phyloP scores from a whole-genome alignment of 163 green algal genomes.

The Coccomyxa subellipsoidea region DNA sequence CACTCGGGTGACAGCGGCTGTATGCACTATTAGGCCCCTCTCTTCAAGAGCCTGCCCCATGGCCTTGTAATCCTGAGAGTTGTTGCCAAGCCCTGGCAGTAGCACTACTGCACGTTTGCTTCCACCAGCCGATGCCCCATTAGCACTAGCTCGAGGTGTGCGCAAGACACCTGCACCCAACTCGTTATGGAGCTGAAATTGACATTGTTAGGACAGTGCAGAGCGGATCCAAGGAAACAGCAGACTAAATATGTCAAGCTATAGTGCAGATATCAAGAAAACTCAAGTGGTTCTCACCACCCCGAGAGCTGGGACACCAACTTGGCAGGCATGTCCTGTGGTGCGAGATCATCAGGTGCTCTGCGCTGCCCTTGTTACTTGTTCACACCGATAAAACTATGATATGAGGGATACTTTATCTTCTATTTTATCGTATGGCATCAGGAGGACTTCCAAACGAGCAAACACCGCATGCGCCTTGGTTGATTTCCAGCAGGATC shows the following conservation, averaged over 20 bases:
- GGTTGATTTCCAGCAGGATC: too few species aligned
- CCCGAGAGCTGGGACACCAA: background rate
- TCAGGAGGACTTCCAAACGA: too few species aligned
- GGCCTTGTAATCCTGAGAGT: conserved; percentile 59
- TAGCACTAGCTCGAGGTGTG: background rate
- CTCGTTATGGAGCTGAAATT: background rate
- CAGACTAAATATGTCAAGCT: too few species aligned
- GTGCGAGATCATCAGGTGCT: background rate
- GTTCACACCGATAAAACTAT: too few species aligned
- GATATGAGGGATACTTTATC: too few species aligned
- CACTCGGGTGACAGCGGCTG: conserved; percentile 52
- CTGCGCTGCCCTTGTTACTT: background rate
- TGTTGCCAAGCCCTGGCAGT: conserved; percentile 90
- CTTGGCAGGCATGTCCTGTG: background rate
- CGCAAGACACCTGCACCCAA: background rate
- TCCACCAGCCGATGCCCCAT: background rate
- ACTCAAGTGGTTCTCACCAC: too few species aligned
- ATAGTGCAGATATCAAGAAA: too few species aligned
- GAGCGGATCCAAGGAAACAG: background rate
- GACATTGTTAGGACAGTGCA: background rate
- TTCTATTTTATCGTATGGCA: too few species aligned
- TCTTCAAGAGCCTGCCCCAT: conserved; percentile 38
- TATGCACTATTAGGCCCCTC: conserved; percentile 41
- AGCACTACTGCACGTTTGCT: conserved; percentile 58
- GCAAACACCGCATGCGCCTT: too few species aligned